phyloP scores from a whole-genome alignment of 352 stramenopile genomes.

The Pythium biforme region DNA sequence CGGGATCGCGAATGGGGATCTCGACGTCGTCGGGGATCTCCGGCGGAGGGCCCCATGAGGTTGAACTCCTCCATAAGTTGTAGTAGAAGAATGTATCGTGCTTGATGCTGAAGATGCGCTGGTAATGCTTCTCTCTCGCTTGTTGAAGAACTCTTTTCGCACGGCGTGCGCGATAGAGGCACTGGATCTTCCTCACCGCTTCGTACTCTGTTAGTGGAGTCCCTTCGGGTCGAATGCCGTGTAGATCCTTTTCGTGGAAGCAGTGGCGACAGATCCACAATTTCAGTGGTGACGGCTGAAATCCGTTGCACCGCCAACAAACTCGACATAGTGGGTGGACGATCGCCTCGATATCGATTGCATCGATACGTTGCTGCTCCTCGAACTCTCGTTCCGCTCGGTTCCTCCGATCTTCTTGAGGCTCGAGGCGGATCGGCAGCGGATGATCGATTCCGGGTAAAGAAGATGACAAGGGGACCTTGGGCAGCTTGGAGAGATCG shows the following conservation, averaged over 20 bases:
- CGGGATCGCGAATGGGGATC: conserved; percentile 70
- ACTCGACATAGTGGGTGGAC: conserved; percentile 72
- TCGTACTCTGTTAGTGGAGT: conserved; percentile 63
- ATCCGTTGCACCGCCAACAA: conserved; percentile 76
- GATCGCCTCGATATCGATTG: conserved; percentile 62
- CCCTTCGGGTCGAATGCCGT: conserved; percentile 42
- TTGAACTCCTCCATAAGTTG: conserved; percentile 54
- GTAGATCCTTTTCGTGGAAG: conserved; percentile 67
- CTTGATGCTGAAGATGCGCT: conserved; percentile 72
- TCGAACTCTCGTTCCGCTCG: conserved; percentile 35
- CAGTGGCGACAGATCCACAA: conserved; percentile 73
- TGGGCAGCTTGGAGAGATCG: conserved; percentile 40
- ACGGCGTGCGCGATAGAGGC: conserved; percentile 52
- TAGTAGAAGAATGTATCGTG: conserved; percentile 82
- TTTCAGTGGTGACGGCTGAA: conserved; percentile 61
- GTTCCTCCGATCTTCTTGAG: conserved; percentile 37
- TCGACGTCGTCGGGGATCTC: conserved; percentile 45
- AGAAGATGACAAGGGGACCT: conserved; percentile 45
- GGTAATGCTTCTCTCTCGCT: conserved; percentile 59
- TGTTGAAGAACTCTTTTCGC: conserved; percentile 50
- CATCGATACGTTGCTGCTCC: conserved; percentile 49
- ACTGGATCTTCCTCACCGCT: conserved; percentile 73
- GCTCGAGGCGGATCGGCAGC: conserved; percentile 49
- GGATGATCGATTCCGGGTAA: conserved; percentile 27
- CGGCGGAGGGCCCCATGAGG: conserved; percentile 48